These are phyloP conservation scores for Tulasnella sp. DNA, from an alignment of 768 basidiomycete genomes.

Conservation along the genomic window DNA sequence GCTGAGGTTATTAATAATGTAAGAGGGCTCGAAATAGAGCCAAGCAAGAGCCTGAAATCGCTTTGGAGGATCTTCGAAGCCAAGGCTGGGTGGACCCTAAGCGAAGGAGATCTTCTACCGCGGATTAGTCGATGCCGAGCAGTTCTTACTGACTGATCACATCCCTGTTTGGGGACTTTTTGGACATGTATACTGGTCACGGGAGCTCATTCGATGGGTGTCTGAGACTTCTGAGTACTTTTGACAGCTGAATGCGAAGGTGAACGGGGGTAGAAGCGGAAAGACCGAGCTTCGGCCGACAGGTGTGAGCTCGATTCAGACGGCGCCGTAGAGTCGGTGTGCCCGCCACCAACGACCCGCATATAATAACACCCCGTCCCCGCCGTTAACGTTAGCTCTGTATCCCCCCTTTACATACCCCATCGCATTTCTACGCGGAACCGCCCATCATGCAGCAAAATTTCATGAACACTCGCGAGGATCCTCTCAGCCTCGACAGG, in stretches of 20 bases:
- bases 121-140: not conserved
- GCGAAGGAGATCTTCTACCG: not conserved
- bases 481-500: conserved; percentile 77
- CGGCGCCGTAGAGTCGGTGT: not conserved
- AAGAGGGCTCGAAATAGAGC: too few species aligned
- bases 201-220: not conserved
- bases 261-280: not conserved
- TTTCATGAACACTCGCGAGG: conserved; percentile 45
- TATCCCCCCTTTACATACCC: not conserved
- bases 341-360: not conserved
- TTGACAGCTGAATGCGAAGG: not conserved
- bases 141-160: too few species aligned
- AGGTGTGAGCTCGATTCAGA: not conserved
- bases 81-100: not conserved
- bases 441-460: conserved; percentile 33
- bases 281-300: not conserved
- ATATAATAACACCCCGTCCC: not conserved
- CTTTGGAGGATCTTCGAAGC: too few species aligned
- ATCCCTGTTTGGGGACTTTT: not conserved
- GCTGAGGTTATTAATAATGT: too few species aligned
- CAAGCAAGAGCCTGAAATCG: too few species aligned
- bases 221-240: not conserved
- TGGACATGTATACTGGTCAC: not conserved
- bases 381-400: not conserved
- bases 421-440: not conserved